These are phyloP conservation scores for Notholithocarpus densiflorus DNA, from an alignment of 306 rosid species.

Conservation along the genomic window DNA sequence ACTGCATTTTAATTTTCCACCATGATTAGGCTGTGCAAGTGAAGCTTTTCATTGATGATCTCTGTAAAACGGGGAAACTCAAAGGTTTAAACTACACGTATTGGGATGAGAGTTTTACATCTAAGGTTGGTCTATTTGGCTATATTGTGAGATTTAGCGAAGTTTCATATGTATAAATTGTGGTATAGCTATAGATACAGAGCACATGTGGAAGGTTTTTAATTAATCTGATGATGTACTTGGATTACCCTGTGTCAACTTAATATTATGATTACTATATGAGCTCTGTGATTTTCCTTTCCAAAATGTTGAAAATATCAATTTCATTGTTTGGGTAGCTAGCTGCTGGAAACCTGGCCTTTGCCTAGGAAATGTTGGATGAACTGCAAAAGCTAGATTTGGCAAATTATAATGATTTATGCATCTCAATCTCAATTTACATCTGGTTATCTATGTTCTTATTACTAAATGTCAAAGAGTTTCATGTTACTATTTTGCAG, in stretches of 20 bases:
- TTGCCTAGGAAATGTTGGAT: background rate
- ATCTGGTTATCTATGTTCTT: background rate
- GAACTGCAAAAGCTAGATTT: background rate
- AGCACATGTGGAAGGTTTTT: background rate
- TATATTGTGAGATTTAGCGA: slow-evolving; percentile 5
- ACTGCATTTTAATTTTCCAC: slow-evolving; percentile 1
- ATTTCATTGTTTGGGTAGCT: background rate
- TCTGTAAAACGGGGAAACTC: slow-evolving; percentile 47
- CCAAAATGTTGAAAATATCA: background rate
- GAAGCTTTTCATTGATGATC: slow-evolving; percentile 61
- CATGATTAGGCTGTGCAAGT: slow-evolving; percentile 48
- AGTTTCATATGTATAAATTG: background rate
- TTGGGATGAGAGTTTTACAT: slow-evolving; percentile 85
- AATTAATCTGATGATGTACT: background rate
- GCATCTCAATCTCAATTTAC: background rate
- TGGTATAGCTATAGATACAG: background rate
- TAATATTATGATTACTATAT: background rate
- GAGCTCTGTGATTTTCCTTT: background rate
- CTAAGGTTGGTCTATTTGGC: slow-evolving; percentile 47
- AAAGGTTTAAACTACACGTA: slow-evolving; percentile 57
- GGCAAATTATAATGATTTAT: background rate
- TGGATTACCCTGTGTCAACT: background rate
- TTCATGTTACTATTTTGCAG: slow-evolving; percentile 32
- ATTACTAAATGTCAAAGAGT: background rate
- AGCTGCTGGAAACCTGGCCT: background rate